A percentile compares a stretch with the other conserved stretches of the same genome.
phyloP scores from a whole-genome alignment of 495 filamentous ascomycete species.

The Glarea lozoyensis region DNA sequence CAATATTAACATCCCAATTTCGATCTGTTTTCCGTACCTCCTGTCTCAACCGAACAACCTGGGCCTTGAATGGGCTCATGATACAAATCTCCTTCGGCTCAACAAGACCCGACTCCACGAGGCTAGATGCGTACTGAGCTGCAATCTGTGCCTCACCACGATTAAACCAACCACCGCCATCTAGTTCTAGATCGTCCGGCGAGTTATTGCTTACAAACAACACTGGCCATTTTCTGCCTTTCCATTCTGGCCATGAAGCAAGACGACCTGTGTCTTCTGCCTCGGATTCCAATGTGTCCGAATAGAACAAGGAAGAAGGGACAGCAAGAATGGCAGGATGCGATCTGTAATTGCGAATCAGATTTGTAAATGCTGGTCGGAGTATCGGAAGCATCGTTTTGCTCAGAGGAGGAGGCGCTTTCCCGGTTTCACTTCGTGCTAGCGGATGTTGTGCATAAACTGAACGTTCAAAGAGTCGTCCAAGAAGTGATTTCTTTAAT shows the following conservation, averaged over 20 bases:
- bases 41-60: constrained; percentile 36
- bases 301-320: constrained; percentile 43
- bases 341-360: constrained; percentile 51
- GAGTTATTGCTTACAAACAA: constrained; percentile 36
- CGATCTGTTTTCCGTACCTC: constrained; percentile 18
- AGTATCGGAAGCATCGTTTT: constrained; percentile 20
- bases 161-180: constrained; percentile 47
- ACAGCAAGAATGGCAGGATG: constrained; percentile 47
- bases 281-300: constrained; percentile 42
- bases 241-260: constrained; percentile 37
- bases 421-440: constrained; percentile 24
- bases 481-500: constrained; percentile 40
- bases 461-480: constrained; percentile 35
- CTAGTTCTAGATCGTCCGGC: constrained; percentile 38
- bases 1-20: constrained; percentile 41
- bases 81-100: constrained; percentile 37
- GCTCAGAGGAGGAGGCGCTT: constrained; percentile 10
- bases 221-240: constrained; percentile 37
- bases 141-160: constrained; percentile 36
- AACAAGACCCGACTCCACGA: constrained; percentile 29
- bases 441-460: constrained; percentile 42
- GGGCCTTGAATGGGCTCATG: constrained; percentile 46
- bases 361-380: constrained; percentile 42
- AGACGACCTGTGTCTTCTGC: constrained; percentile 28
- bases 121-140: constrained; percentile 28